Evolutionary conservation across 345 rosid genomes (phyloP).

Genomic region (Citrus reticulata): DNA sequence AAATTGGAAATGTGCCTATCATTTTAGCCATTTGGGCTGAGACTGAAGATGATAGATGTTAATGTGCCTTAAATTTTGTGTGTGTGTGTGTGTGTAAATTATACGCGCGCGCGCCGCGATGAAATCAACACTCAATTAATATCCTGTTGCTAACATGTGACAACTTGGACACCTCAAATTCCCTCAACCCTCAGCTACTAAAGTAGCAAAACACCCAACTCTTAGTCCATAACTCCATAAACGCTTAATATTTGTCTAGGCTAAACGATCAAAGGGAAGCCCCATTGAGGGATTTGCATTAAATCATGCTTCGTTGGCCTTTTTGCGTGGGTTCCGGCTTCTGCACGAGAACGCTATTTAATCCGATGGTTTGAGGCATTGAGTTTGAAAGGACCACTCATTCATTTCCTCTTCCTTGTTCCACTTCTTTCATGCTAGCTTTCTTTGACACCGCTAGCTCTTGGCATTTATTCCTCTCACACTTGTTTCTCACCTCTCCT

Average conservation of each 20-base stretch:
- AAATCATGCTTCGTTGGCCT: conserved; percentile 30
- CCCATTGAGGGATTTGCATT: neutral
- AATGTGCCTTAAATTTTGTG: no score
- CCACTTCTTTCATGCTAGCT: conserved; percentile 32
- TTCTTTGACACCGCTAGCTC: neutral
- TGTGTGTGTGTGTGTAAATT: no score
- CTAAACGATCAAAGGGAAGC: neutral
- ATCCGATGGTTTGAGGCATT: neutral
- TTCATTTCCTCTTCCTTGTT: conserved; percentile 12
- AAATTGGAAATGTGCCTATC: no score
- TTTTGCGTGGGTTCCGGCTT: neutral
- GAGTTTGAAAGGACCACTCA: conserved; percentile 26
- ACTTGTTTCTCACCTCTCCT: neutral
- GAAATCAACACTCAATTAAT: neutral
- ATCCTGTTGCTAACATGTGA: neutral
- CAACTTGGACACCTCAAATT: conserved; percentile 7
- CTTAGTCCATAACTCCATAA: neutral
- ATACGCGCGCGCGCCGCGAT: no score
- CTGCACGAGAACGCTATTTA: neutral
- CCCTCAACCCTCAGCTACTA: neutral
- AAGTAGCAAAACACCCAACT: neutral
- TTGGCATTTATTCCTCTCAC: conserved; percentile 9
- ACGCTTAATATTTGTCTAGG: neutral
- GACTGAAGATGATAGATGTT: no score
- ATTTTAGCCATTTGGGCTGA: no score